Conservation (phyloP, 2,329 filamentous ascomycete species). For the Dothideomycetidae sp. region DNA sequence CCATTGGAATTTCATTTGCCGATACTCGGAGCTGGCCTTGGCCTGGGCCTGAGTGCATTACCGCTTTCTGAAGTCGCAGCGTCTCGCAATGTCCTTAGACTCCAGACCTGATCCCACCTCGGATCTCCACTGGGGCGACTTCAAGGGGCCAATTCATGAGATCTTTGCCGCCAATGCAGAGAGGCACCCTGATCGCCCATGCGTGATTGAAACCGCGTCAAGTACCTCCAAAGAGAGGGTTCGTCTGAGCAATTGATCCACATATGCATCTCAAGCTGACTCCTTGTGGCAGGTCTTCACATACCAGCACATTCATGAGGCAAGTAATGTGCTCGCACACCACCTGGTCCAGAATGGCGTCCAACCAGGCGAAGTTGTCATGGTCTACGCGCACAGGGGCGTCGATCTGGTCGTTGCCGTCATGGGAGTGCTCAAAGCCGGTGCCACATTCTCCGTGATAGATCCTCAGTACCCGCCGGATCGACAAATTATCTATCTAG, state of each 20-base stretch:
- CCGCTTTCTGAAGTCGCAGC: background rate
- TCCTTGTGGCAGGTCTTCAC: conserved; percentile 42
- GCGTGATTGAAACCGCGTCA: conserved; percentile 51
- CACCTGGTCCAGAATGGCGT: conserved; percentile 62
- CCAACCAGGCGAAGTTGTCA: conserved; percentile 72
- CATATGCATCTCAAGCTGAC: background rate
- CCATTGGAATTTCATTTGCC: too few relatives aligned
- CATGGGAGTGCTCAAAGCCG: conserved; percentile 55
- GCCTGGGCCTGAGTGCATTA: background rate
- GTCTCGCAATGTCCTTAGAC: conserved; percentile 20
- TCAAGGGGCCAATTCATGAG: conserved; percentile 53
- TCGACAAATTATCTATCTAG: conserved; percentile 68
- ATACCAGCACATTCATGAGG: conserved; percentile 76
- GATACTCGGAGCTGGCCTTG: too few relatives aligned
- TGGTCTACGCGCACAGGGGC: conserved; percentile 75
- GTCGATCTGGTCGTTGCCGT: conserved; percentile 65
- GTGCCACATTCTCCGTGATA: conserved; percentile 49
- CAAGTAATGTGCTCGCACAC: conserved; percentile 66
- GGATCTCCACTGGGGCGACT: conserved; percentile 54
- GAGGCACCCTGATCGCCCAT: conserved; percentile 52
- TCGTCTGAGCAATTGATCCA: background rate
- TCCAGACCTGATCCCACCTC: conserved; percentile 47
- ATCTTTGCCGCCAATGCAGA: conserved; percentile 54
- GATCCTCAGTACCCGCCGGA: conserved; percentile 74
- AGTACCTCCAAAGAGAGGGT: conserved; percentile 24